Evolutionary conservation across 2,329 filamentous ascomycete species (phyloP).

Genomic region (Clarireedia homoeocarpa): DNA sequence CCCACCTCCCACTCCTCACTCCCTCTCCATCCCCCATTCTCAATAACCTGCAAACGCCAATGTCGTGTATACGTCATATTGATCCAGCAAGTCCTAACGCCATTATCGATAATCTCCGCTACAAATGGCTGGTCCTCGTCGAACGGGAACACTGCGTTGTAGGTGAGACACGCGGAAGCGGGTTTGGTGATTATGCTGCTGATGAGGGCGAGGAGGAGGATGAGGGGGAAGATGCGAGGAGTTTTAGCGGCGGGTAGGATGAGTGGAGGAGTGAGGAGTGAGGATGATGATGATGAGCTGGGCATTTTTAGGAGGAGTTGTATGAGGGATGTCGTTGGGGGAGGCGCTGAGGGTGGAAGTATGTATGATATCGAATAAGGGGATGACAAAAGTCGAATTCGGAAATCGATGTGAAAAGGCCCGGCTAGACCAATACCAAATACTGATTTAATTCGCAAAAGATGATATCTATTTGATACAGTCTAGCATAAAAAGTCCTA

Average conservation of each 20-base stretch:
- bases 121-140: slow-evolving; percentile 11
- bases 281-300: not conserved
- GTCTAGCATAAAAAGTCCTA: too few relatives aligned
- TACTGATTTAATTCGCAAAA: too few relatives aligned
- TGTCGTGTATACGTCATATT: slow-evolving; percentile 11
- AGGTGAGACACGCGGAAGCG: slow-evolving; percentile 12
- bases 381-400: too few relatives aligned
- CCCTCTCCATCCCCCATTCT: not conserved
- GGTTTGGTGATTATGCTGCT: not conserved
- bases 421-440: too few relatives aligned
- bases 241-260: too few relatives aligned
- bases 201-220: not conserved
- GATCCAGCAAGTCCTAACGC: slow-evolving; percentile 13
- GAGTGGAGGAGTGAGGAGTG: not conserved
- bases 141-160: slow-evolving; percentile 12
- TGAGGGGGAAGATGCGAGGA: not conserved
- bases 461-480: too few relatives aligned
- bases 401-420: too few relatives aligned
- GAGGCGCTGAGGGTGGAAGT: not conserved
- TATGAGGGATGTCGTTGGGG: too few relatives aligned
- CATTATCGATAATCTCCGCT: slow-evolving; percentile 13
- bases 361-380: too few relatives aligned
- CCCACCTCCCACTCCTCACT: not conserved
- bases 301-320: not conserved
- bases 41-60: slow-evolving; percentile 1